These are phyloP conservation scores for Avicennia marina DNA, from an alignment of 257 asterid genomes.

Conservation along the genomic window DNA sequence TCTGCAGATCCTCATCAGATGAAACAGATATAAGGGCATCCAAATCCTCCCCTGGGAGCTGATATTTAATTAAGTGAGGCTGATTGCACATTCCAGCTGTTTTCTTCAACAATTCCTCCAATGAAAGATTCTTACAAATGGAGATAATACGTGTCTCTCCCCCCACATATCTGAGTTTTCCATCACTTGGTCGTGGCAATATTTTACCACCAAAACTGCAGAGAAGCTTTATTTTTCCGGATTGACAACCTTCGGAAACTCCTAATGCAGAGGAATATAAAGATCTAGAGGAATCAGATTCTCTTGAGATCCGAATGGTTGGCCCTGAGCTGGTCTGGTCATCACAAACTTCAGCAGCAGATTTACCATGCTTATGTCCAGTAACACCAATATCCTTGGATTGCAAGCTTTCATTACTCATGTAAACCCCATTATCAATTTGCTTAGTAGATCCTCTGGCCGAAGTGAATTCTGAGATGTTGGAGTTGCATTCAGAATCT, in stretches of 20 bases:
- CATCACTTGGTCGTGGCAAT: conserved; percentile 68
- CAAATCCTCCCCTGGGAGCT: conserved; percentile 77
- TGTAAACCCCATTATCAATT: conserved; percentile 29
- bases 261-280: conserved; percentile 30
- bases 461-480: conserved; percentile 41
- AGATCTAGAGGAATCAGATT: conserved; percentile 41
- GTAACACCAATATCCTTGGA: conserved; percentile 23
- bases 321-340: conserved; percentile 16
- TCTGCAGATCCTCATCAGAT: conserved; percentile 63
- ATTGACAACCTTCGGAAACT: conserved; percentile 41
- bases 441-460: conserved; percentile 44
- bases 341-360: conserved; percentile 11
- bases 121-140: conserved; percentile 38
- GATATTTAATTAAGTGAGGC: conserved; percentile 63
- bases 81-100: conserved; percentile 42
- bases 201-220: conserved; percentile 64
- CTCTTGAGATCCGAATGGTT: conserved; percentile 23
- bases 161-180: conserved; percentile 62
- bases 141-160: conserved; percentile 66
- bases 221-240: conserved; percentile 47
- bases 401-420: conserved; percentile 23
- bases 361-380: conserved; percentile 30
- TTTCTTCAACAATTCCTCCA: conserved; percentile 49
- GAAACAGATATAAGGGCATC: conserved; percentile 81
- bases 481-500: conserved; percentile 65